These are phyloP conservation scores for Vitellaria paradoxa DNA, from an alignment of 179 eudicot genomes.

Conservation along the genomic window DNA sequence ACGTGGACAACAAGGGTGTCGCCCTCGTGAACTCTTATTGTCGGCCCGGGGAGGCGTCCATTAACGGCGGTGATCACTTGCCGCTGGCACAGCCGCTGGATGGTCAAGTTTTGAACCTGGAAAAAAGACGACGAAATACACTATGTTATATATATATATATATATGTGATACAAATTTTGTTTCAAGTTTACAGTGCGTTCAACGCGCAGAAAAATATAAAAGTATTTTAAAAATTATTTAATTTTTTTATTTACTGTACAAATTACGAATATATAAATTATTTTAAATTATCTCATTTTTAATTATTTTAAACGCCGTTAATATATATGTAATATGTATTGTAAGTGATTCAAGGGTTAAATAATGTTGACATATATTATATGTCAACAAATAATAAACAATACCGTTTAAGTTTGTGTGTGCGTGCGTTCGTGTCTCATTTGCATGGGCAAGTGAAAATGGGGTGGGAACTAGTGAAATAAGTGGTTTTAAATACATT, in stretches of 20 bases:
- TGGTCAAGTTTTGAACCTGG: conserved; percentile 45
- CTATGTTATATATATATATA: background rate
- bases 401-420: too few relatives aligned
- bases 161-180: background rate
- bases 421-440: too few relatives aligned
- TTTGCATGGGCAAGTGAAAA: too few relatives aligned
- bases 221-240: background rate
- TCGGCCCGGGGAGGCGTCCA: conserved; percentile 53
- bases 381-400: too few relatives aligned
- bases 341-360: too few relatives aligned
- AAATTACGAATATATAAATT: too few relatives aligned
- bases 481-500: too few relatives aligned
- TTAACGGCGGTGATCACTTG: conserved; percentile 49
- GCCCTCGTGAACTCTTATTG: conserved; percentile 45
- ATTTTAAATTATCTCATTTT: background rate
- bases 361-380: too few relatives aligned
- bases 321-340: too few relatives aligned
- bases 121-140: background rate
- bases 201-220: background rate
- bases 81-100: conserved; percentile 35
- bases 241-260: background rate
- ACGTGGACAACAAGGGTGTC: conserved; percentile 58
- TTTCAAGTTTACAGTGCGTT: background rate
- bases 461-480: too few relatives aligned
- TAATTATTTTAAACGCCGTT: too few relatives aligned